phyloP scores from a whole-genome alignment of 352 stramenopile species.

The Thalassiosira pacifica region DNA sequence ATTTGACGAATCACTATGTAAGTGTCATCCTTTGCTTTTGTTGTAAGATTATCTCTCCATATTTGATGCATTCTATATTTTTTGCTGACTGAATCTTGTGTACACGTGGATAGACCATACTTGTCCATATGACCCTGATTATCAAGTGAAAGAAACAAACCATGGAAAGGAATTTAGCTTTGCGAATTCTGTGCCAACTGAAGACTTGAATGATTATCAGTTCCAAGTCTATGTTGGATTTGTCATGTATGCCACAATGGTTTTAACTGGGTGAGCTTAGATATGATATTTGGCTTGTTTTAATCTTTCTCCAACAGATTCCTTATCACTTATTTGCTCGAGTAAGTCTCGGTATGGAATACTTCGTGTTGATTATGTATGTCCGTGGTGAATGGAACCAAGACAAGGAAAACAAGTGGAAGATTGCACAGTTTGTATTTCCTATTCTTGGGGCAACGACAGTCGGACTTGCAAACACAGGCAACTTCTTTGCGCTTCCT shows the following conservation, averaged over 20 bases:
- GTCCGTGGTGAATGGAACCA: neutral
- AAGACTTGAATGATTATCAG: neutral
- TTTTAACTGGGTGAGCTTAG: neutral
- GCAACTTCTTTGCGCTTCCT: neutral
- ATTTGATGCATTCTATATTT: too few relatives aligned
- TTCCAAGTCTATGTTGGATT: neutral
- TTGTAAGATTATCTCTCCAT: too few relatives aligned
- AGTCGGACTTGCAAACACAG: neutral
- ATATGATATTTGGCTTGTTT: too few relatives aligned
- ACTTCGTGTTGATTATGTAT: neutral
- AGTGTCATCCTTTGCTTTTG: too few relatives aligned
- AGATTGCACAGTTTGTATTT: neutral
- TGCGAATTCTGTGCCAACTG: neutral
- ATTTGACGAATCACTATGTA: too few relatives aligned
- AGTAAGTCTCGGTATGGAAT: too few relatives aligned
- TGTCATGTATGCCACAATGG: neutral
- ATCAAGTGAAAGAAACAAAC: neutral
- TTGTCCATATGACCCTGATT: neutral
- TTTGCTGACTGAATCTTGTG: too few relatives aligned
- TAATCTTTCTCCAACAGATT: too few relatives aligned
- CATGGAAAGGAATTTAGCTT: neutral
- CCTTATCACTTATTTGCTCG: too few relatives aligned
- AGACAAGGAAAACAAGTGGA: constrained; percentile 8
- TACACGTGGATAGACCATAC: neutral
- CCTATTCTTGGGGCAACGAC: neutral